Evolutionary conservation across 257 asterid genomes (phyloP), one percentile per base, ranked within the genome.

Genomic region (Fraxinus anomala): DNA sequence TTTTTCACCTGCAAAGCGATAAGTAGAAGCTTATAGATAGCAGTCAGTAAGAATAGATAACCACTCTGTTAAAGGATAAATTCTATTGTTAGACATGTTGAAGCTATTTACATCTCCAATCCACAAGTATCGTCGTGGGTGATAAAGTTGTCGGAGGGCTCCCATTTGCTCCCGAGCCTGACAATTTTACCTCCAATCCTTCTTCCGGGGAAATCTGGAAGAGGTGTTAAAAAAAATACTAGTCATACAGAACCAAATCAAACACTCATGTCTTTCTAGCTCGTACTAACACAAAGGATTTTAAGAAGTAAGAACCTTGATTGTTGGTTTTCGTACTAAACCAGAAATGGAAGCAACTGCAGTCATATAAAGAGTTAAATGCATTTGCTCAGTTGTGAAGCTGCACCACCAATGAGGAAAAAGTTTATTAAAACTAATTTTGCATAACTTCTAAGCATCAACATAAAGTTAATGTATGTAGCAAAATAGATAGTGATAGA

Each of bases 91-190:
- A 28, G 19, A 73, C 31, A 70, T 71, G 10, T 59, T 73, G 61
- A 77, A 81, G 74, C 31, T 42, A 74, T 42, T 80, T 88, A 95
- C 99, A 95, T 87, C 85, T 91, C 99, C 99, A 95, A 19, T 90
- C 90, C 69, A 95, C 77, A 76, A 78, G 65, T 73, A 93, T 79
- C 76, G 74, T 81, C 74, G 96, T 83, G 75, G 99, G 99, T 75
- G 99, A 90, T 82, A 95, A 86, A 68, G 98, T 91, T 75, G 98
- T 91, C 12, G 99, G 99, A 59, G 94, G 88, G 77, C 54, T 81
- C 78, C 96, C 98, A 77, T 87, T 85, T 86, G 91, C 89, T 81
- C 92, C 98, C 28, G 98, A 90, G 77, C 97, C 98, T 36, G 96
- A 93, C 79, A 91, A 81, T 76, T 51, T 80, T 76, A 91, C 89